Conservation (phyloP, 2,329 filamentous ascomycete species). For the Lachnellula subtilissima region DNA sequence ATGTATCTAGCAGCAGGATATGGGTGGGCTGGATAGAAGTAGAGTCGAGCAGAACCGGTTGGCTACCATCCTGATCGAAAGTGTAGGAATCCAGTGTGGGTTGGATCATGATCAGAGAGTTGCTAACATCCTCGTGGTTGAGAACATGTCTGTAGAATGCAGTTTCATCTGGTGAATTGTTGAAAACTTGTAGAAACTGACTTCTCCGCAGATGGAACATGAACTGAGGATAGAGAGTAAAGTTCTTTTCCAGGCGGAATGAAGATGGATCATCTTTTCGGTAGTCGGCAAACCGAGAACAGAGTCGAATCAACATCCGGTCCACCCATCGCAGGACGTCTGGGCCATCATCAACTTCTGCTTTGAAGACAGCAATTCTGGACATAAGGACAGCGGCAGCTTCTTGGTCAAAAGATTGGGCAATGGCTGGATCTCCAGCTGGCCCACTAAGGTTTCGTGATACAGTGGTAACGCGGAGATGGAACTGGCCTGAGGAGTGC, state of each 20-base stretch:
- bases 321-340: constrained; percentile 98
- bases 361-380: constrained; percentile 98
- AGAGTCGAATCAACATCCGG: constrained; percentile 94
- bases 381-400: constrained; percentile 97
- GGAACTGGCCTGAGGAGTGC: constrained; percentile 92
- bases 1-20: constrained; percentile 90
- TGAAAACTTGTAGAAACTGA: constrained; percentile 98
- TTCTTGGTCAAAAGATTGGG: constrained; percentile 97
- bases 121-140: constrained; percentile 94
- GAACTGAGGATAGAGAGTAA: constrained; percentile 97
- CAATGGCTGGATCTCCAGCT: constrained; percentile 88
- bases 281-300: constrained; percentile 95
- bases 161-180: constrained; percentile 98
- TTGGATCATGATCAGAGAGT: constrained; percentile 98
- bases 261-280: constrained; percentile 96
- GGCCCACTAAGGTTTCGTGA: constrained; percentile 88
- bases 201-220: constrained; percentile 98
- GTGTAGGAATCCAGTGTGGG: constrained; percentile 96
- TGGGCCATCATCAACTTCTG: constrained; percentile 96
- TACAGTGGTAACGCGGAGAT: constrained; percentile 91
- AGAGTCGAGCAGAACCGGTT: constrained; percentile 92
- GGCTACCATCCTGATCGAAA: constrained; percentile 87
- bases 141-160: constrained; percentile 98
- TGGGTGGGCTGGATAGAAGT: constrained; percentile 94
- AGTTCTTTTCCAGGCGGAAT: constrained; percentile 97